Base-by-base conservation (phyloP, 805 yeast genomes). In the Hanseniaspora meyeri region DNA sequence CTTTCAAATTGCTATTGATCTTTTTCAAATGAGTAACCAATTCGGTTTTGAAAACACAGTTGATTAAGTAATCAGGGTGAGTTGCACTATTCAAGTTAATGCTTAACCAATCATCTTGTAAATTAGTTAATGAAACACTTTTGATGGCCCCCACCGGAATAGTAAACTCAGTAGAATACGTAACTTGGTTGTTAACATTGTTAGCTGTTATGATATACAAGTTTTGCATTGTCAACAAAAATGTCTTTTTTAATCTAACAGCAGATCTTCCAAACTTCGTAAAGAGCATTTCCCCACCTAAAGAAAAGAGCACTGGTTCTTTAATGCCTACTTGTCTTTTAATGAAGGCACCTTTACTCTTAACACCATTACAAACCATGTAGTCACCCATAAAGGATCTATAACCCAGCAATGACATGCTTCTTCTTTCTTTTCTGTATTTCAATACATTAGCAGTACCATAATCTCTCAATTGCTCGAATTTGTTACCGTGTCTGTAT, bases 371-470 rank as follows among this genome's bases (percentile, higher is more conserved):
- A 65, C 95, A 85, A 16, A 82, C 87, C 59, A 93, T 71, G 63
- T 93, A 93, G 68, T 93, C 98, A n/a, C 97, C 98, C 82, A 85
- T 78, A 62, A 79, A 95, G 7, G 91, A 83, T 63, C 98, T 79
- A 54, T 83, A 85, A 0, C 97, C 97, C 43, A 89, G 69, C 65
- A 93, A 72, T 31, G 95, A 86, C 77, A 89, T 78, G 51, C 93
- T 72, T 65, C 98, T 81, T 71, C 98, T 85, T 67, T 93, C 93
- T 65, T 93, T 93, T 64, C 85, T 77, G 37, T 83, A 82, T 24
- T 76, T 81, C 48, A 90, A 73, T 37, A 89, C 68, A 19, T 76
- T 75, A 4, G 24, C 40, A 37, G 82, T 82, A 57, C 97, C 97
- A 60, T 81, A 78, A 63, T 91, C 96, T 66, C 97, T 80, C 49